These are phyloP conservation scores for Buxus sempervirens DNA, from an alignment of 164 flowering plant genomes.

Conservation along the genomic window DNA sequence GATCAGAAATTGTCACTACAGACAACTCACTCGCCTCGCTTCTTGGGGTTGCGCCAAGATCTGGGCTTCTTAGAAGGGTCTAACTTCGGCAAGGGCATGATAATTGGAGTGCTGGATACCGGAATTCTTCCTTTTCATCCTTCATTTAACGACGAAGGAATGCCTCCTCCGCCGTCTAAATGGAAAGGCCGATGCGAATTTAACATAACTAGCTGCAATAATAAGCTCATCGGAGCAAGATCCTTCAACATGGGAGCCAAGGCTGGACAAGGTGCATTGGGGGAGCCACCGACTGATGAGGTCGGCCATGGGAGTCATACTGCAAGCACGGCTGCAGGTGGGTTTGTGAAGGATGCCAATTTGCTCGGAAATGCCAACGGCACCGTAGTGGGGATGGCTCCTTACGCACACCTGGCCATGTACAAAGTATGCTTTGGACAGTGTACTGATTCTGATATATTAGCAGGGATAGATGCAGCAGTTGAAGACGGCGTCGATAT, in stretches of 20 bases:
- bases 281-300: constrained; percentile 67
- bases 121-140: constrained; percentile 88
- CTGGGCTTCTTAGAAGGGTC: constrained; percentile 19
- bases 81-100: constrained; percentile 45
- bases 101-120: constrained; percentile 84
- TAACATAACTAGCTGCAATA: constrained; percentile 44
- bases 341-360: constrained; percentile 63
- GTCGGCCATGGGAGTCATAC: constrained; percentile 99
- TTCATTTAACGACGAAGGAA: constrained; percentile 71
- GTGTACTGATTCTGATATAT: constrained; percentile 81
- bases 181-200: constrained; percentile 71
- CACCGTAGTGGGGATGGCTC: constrained; percentile 79
- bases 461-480: constrained; percentile 77
- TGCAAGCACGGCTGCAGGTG: constrained; percentile 78
- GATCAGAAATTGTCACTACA: constrained; percentile 16
- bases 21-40: constrained; percentile 36
- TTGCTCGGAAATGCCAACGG: constrained; percentile 78
- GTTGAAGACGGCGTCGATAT: constrained; percentile 85
- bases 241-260: constrained; percentile 68
- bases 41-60: constrained; percentile 32
- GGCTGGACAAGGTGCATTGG: constrained; percentile 57
- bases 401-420: constrained; percentile 64
- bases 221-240: constrained; percentile 77
- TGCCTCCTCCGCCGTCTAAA: constrained; percentile 45
- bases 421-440: constrained; percentile 78